phyloP scores from a whole-genome alignment of 805 yeast species.

The Zygosaccharomyces kombuchaensis region DNA sequence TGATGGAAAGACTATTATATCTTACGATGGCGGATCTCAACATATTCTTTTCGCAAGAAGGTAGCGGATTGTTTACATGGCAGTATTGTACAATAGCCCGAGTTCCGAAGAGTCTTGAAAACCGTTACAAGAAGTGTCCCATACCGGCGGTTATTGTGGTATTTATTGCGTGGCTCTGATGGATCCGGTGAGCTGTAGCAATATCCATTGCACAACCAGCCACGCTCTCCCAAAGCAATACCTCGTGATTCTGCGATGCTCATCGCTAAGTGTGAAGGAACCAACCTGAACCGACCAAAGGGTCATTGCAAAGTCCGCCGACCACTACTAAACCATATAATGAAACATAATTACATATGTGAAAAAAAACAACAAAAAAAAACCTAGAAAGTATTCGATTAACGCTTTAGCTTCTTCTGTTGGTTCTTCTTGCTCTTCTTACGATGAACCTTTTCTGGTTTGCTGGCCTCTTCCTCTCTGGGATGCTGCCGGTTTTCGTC shows the following conservation, averaged over 20 bases:
- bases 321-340: neutral
- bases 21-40: slow-evolving; percentile 96
- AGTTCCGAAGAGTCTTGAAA: slow-evolving; percentile 97
- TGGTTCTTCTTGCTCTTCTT: neutral
- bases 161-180: too few species aligned
- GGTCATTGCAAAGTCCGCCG: neutral
- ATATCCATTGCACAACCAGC: too few species aligned
- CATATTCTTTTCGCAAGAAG: slow-evolving; percentile 94
- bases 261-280: neutral
- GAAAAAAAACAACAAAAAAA: neutral
- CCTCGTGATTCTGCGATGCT: neutral
- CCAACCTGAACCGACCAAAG: neutral
- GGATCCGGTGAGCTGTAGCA: too few species aligned
- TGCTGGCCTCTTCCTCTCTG: neutral
- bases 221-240: too few species aligned
- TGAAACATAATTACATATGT: neutral
- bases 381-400: neutral
- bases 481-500: neutral
- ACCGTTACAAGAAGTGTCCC: slow-evolving; percentile 41
- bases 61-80: slow-evolving; percentile 92
- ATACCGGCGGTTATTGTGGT: too few species aligned
- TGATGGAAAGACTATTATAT: slow-evolving; percentile 82
- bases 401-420: slow-evolving; percentile 1
- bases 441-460: too few species aligned
- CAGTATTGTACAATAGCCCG: slow-evolving; percentile 95